Conservation (phyloP, 352 stramenopile genomes). For the Phytophthora foliorum region DNA sequence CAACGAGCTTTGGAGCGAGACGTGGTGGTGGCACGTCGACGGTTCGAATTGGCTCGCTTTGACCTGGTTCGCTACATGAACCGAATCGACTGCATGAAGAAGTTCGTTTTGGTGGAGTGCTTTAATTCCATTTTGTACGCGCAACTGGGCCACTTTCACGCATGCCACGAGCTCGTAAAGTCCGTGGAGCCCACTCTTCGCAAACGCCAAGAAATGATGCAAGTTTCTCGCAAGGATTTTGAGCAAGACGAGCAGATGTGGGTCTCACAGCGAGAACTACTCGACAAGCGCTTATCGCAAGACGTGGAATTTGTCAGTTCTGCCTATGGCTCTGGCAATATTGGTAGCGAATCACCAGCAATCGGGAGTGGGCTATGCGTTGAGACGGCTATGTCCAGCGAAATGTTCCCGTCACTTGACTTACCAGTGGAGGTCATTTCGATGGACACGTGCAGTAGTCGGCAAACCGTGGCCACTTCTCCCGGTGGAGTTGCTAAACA, state of each 20-base stretch:
- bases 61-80: constrained; percentile 89
- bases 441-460: constrained; percentile 66
- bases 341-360: constrained; percentile 26
- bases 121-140: constrained; percentile 89
- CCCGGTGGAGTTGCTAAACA: constrained; percentile 69
- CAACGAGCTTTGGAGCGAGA: constrained; percentile 74
- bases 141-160: constrained; percentile 83
- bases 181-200: constrained; percentile 75
- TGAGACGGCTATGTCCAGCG: constrained; percentile 29
- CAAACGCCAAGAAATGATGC: constrained; percentile 76
- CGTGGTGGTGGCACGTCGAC: constrained; percentile 62
- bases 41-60: constrained; percentile 88
- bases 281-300: constrained; percentile 64
- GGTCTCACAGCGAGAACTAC: constrained; percentile 65
- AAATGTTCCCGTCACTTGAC: constrained; percentile 55
- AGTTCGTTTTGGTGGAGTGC: constrained; percentile 85
- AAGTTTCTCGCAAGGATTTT: constrained; percentile 71
- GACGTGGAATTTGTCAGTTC: constrained; percentile 53
- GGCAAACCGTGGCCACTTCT: constrained; percentile 40
- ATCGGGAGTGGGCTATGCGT: constrained; percentile 17
- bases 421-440: constrained; percentile 86
- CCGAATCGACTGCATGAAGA: constrained; percentile 86
- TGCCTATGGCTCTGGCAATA: constrained; percentile 2
- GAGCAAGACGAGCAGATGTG: constrained; percentile 85
- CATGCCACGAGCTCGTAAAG: constrained; percentile 85